These are phyloP conservation scores for Glarea lozoyensis DNA, from an alignment of 495 filamentous ascomycete genomes.

Conservation along the genomic window DNA sequence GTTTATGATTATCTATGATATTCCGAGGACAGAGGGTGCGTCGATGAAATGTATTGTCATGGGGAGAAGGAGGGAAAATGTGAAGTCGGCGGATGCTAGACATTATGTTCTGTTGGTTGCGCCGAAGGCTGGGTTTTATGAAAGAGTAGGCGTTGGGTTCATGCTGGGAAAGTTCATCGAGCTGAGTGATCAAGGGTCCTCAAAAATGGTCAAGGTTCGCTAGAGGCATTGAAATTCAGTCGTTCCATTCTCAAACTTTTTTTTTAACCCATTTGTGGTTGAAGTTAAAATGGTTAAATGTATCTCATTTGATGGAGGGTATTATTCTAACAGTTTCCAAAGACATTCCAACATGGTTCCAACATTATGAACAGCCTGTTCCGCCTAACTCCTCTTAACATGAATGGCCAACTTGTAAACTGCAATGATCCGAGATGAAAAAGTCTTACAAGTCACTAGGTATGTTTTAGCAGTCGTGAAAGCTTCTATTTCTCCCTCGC, in stretches of 20 bases:
- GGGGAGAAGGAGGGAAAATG: constrained; percentile 1
- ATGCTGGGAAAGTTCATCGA: background rate
- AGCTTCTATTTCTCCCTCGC: background rate
- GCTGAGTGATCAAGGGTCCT: background rate
- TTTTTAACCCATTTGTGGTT: background rate
- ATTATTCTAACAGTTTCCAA: no score
- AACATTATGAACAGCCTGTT: no score
- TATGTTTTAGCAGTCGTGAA: background rate
- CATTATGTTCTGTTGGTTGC: constrained; percentile 4
- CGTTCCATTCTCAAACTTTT: background rate
- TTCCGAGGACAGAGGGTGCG: background rate
- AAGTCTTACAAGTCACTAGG: background rate
- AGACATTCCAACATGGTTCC: no score
- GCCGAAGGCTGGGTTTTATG: background rate
- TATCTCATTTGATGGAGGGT: no score
- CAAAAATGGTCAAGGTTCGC: background rate
- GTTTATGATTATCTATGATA: constrained; percentile 7
- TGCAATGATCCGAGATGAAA: background rate
- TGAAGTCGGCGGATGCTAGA: background rate
- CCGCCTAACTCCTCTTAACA: no score
- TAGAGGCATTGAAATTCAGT: background rate
- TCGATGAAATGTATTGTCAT: constrained; percentile 3
- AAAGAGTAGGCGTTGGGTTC: background rate
- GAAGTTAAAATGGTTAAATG: background rate
- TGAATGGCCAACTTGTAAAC: background rate